Percentiles rank a stretch among this genome's conserved stretches.
phyloP scores from a whole-genome alignment of 192 early-diverging fungal species.

The Coemansia reversa region DNA sequence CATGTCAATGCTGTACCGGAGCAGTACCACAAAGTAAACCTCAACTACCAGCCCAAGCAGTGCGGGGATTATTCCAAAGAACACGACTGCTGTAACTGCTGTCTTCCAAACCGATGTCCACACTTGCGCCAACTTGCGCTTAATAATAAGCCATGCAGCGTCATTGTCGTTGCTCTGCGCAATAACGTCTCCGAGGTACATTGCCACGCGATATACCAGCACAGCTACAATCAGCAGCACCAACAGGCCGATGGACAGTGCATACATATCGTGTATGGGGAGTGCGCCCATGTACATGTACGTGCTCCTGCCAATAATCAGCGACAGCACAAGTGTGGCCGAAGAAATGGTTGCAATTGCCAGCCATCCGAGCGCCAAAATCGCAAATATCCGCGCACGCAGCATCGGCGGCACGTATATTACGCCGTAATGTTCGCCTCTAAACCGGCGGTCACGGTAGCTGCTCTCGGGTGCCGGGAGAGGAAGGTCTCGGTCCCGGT shows the following conservation, averaged over 20 bases:
- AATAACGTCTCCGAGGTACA: not conserved
- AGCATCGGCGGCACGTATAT: conserved; percentile 76
- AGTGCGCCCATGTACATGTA: conserved; percentile 18
- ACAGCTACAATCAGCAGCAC: conserved; percentile 42
- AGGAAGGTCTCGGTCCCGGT: conserved; percentile 30
- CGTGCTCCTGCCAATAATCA: conserved; percentile 53
- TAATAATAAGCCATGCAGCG: conserved; percentile 8
- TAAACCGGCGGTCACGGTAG: conserved; percentile 57
- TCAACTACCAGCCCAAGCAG: conserved; percentile 38
- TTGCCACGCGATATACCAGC: conserved; percentile 9
- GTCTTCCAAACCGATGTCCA: conserved; percentile 17
- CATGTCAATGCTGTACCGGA: conserved; percentile 18
- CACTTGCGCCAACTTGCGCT: conserved; percentile 13
- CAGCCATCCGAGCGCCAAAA: conserved; percentile 35
- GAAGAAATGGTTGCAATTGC: conserved; percentile 44
- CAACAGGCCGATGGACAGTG: conserved; percentile 70
- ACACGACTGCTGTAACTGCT: conserved; percentile 9
- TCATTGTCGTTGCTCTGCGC: not conserved
- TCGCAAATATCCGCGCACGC: conserved; percentile 13
- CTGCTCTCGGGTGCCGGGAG: conserved; percentile 38
- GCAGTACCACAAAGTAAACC: conserved; percentile 37
- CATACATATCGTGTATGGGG: conserved; percentile 76
- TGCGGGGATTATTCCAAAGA: conserved; percentile 32
- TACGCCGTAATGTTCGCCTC: conserved; percentile 62
- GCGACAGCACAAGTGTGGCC: conserved; percentile 51